phyloP scores from a whole-genome alignment of 257 asterid species.

The Nicotiana knightiana region DNA sequence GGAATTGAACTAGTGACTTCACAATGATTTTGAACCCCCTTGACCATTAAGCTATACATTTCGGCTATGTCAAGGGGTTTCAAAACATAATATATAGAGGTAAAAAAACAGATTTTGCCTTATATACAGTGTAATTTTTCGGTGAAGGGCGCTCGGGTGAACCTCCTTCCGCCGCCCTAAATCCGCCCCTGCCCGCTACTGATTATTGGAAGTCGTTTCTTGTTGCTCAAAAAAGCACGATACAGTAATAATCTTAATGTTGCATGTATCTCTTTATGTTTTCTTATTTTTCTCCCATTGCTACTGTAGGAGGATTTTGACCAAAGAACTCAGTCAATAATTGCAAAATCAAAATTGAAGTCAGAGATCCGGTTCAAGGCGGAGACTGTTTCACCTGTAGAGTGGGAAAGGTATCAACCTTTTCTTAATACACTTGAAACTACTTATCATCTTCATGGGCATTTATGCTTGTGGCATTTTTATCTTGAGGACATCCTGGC shows the following conservation, averaged over 20 bases:
- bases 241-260: neutral
- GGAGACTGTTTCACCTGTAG: slow-evolving; percentile 71
- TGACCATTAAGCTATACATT: no score
- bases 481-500: neutral
- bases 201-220: neutral
- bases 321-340: slow-evolving; percentile 59
- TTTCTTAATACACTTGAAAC: neutral
- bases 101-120: no score
- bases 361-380: slow-evolving; percentile 95
- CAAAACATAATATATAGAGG: no score
- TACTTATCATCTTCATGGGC: neutral
- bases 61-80: no score
- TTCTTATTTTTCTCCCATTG: slow-evolving; percentile 18
- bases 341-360: slow-evolving; percentile 77
- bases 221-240: neutral
- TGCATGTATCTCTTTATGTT: neutral
- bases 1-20: no score
- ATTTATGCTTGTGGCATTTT: neutral
- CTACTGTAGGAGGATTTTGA: slow-evolving; percentile 82
- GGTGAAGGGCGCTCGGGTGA: no score
- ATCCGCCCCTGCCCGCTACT: neutral
- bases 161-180: no score
- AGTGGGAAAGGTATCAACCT: slow-evolving; percentile 84
- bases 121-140: no score
- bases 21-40: no score